These are phyloP conservation scores for Rhizomucor pusillus DNA, from an alignment of 371 early-diverging fungal species.

Conservation along the genomic window DNA sequence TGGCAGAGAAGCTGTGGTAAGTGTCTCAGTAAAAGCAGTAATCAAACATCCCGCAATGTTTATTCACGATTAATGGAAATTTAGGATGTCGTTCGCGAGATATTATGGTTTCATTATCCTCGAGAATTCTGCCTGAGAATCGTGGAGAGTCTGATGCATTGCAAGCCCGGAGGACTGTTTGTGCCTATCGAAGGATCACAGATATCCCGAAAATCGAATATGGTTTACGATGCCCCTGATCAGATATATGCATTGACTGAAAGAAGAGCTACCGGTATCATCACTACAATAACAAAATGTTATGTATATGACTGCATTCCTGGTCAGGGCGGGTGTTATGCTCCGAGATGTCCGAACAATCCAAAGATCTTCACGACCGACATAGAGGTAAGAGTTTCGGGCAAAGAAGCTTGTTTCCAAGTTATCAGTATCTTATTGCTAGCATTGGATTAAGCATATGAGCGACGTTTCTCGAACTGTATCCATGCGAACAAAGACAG, in stretches of 20 bases:
- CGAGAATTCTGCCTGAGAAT: slow-evolving; percentile 12
- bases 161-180: slow-evolving; percentile 23
- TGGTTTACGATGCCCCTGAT: slow-evolving; percentile 17
- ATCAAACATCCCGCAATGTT: not conserved
- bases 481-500: slow-evolving; percentile 5
- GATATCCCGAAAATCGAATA: slow-evolving; percentile 3
- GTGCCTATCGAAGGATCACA: slow-evolving; percentile 18
- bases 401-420: not conserved
- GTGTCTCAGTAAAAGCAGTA: not conserved
- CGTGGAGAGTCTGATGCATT: slow-evolving; percentile 18
- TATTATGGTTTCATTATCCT: slow-evolving; percentile 5
- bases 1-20: slow-evolving; percentile 27
- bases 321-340: slow-evolving; percentile 22
- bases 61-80: not conserved
- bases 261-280: slow-evolving; percentile 10
- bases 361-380: slow-evolving; percentile 8
- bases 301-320: slow-evolving; percentile 17
- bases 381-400: slow-evolving; percentile 10
- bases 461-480: slow-evolving; percentile 6
- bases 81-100: not conserved
- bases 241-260: slow-evolving; percentile 14
- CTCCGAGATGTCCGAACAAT: slow-evolving; percentile 25
- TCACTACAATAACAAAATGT: slow-evolving; percentile 17
- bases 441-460: not conserved
- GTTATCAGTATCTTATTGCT: too few relatives aligned